Evolutionary conservation across 495 filamentous ascomycete genomes (phyloP).

Genomic region (Glonium stellatum): DNA sequence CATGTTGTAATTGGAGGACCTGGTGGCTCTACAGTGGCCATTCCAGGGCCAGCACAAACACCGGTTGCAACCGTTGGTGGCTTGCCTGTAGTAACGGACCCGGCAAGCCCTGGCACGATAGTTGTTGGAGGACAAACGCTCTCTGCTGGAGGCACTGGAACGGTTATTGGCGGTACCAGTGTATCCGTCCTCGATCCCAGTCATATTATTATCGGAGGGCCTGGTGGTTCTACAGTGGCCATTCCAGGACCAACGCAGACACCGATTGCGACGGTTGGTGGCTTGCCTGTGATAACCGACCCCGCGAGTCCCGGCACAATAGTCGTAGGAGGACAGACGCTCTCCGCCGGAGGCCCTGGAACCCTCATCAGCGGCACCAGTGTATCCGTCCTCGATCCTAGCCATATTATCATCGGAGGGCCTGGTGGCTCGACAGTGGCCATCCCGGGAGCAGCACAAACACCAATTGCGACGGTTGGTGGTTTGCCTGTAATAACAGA

Average conservation of each 20-base stretch:
- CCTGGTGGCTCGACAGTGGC: conserved; percentile 9
- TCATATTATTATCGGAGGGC: conserved; percentile 10
- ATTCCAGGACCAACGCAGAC: conserved; percentile 1
- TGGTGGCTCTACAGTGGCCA: conserved; percentile 6
- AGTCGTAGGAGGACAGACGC: neutral
- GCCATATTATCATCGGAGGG: conserved; percentile 10
- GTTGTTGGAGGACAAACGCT: conserved; percentile 10
- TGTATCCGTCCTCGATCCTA: conserved; percentile 9
- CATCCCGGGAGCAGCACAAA: conserved; percentile 1
- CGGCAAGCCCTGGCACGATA: neutral
- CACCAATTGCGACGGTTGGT: neutral
- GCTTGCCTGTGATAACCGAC: neutral
- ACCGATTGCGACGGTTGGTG: neutral
- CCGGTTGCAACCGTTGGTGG: neutral
- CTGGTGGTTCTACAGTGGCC: conserved; percentile 10
- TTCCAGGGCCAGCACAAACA: neutral
- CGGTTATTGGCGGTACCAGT: conserved; percentile 6
- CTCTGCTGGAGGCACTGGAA: conserved; percentile 6
- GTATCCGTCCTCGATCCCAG: conserved; percentile 8
- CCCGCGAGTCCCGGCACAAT: neutral
- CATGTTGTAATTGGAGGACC: conserved; percentile 5
- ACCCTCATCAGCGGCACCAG: conserved; percentile 8
- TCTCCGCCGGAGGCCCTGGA: conserved; percentile 8
- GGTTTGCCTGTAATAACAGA: neutral
- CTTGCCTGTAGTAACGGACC: conserved; percentile 5